Evolutionary conservation across 1,284 basidiomycete species (phyloP).

Genomic region (Fomes fomentarius): DNA sequence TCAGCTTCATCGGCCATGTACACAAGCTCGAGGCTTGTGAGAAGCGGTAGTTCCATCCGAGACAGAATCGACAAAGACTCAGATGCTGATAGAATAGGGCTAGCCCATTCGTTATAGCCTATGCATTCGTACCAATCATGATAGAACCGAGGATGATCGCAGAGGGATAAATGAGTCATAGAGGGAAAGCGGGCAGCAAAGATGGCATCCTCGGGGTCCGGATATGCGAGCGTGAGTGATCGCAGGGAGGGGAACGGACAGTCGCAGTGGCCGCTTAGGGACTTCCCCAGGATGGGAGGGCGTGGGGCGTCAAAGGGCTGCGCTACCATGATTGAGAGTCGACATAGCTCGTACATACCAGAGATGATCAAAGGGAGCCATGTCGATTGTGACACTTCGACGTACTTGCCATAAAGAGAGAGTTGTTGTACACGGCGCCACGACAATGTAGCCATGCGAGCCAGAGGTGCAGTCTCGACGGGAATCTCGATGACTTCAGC

Average conservation of each 20-base stretch:
- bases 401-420: neutral
- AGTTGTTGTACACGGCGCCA: neutral
- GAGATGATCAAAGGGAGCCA: neutral
- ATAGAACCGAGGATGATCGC: slow-evolving; percentile 12
- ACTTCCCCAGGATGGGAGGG: neutral
- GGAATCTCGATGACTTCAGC: neutral
- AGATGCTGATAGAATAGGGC: neutral
- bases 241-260: neutral
- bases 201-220: slow-evolving; percentile 6
- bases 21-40: slow-evolving; percentile 2
- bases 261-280: neutral
- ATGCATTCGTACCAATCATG: neutral
- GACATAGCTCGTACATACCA: neutral
- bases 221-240: slow-evolving; percentile 1
- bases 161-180: slow-evolving; percentile 1
- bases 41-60: neutral
- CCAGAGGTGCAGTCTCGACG: neutral
- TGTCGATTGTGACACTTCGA: neutral
- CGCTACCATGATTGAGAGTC: neutral
- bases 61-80: slow-evolving; percentile 2
- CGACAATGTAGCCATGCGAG: neutral
- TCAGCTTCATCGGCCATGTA: neutral
- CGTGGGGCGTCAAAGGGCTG: neutral
- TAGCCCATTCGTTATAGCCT: neutral
- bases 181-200: neutral